Conservation (phyloP, 495 filamentous ascomycete species). For the Daldinia caldariorum region DNA sequence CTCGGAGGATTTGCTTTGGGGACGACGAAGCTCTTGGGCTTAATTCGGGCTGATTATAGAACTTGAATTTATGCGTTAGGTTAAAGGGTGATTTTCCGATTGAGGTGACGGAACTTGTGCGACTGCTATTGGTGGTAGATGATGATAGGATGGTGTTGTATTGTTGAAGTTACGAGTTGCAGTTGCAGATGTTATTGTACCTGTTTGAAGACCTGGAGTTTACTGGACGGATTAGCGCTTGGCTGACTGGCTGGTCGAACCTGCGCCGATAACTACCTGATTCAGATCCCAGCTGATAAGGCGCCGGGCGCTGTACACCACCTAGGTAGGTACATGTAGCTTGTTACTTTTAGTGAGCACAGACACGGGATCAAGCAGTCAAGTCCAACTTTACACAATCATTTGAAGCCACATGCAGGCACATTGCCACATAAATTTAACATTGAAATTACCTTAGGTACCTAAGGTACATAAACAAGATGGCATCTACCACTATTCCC, state of each 20-base stretch:
- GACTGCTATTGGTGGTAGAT: conserved; percentile 17
- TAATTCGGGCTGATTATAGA: conserved; percentile 1
- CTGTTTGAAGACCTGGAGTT: conserved; percentile 25
- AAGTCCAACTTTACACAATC: conserved; percentile 17
- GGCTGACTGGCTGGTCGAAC: conserved; percentile 19
- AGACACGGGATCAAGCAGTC: too few species aligned
- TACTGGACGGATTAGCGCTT: conserved; percentile 18
- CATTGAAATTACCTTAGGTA: too few species aligned
- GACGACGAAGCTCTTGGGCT: not conserved
- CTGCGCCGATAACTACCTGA: conserved; percentile 36
- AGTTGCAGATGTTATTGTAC: conserved; percentile 19
- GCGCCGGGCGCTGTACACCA: not conserved
- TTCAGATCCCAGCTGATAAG: conserved; percentile 25
- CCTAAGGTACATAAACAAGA: too few species aligned
- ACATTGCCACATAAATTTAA: conserved; percentile 3
- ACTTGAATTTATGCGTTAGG: conserved; percentile 7
- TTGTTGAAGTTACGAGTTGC: conserved; percentile 26
- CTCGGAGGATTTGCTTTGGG: conserved; percentile 8
- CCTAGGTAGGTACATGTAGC: too few species aligned
- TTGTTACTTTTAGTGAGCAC: conserved; percentile 19
- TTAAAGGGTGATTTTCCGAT: not conserved
- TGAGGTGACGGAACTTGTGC: conserved; percentile 3
- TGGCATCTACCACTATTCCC: too few species aligned
- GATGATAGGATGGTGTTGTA: conserved; percentile 7
- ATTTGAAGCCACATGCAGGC: conserved; percentile 25